phyloP scores from a whole-genome alignment of 345 rosid species.

The Lagerstroemia speciosa region DNA sequence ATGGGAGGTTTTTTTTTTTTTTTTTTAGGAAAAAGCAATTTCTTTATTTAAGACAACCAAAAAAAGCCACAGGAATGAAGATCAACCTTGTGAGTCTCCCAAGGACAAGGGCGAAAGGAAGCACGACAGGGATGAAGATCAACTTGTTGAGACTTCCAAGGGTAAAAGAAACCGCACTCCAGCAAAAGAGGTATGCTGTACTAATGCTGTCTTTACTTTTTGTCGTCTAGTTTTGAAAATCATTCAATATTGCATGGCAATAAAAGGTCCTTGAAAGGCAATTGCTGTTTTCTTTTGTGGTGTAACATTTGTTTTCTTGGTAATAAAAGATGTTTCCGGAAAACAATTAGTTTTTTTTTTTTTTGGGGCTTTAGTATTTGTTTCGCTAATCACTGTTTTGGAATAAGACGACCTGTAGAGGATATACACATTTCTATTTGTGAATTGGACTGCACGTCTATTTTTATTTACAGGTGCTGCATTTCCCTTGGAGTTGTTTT shows the following conservation, averaged over 20 bases:
- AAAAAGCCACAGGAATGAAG: conserved; percentile 39
- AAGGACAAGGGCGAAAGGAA: conserved; percentile 53
- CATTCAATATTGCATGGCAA: neutral
- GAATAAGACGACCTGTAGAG: neutral
- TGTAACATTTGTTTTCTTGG: neutral
- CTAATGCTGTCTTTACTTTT: neutral
- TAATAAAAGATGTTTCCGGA: neutral
- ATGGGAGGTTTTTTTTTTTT: conserved; percentile 1
- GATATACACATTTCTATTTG: neutral
- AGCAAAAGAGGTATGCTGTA: conserved; percentile 36
- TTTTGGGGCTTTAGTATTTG: neutral
- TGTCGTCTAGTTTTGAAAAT: neutral
- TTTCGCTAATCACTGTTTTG: neutral
- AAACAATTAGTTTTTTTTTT: neutral
- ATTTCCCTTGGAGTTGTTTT: neutral
- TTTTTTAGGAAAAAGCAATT: conserved; percentile 33
- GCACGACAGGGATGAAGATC: conserved; percentile 39
- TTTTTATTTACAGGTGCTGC: neutral
- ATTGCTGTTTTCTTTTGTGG: neutral
- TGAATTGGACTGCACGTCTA: neutral
- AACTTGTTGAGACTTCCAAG: conserved; percentile 43
- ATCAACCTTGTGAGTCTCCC: conserved; percentile 43
- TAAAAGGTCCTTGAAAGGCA: neutral
- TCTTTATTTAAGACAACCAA: conserved; percentile 45
- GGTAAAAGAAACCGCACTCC: conserved; percentile 50